Base-by-base conservation (phyloP, 176 grass and related monocot species). In the Ananas comosus region DNA sequence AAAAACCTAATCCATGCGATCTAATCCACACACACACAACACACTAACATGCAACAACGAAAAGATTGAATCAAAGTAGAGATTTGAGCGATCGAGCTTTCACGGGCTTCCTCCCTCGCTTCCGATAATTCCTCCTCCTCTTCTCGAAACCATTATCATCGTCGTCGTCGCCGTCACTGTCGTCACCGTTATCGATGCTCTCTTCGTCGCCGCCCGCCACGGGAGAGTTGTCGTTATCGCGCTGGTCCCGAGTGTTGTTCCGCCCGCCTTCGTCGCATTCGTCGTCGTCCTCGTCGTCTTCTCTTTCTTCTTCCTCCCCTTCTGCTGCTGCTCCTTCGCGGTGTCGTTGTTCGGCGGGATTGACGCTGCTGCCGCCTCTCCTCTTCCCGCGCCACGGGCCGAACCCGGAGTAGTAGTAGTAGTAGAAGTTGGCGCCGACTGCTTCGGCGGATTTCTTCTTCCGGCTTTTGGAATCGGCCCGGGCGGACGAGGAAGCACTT, bases 11-110 rank as follows among this genome's bases (percentile, higher is more conserved):
- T 42, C 33, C 33, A 42, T 42, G 6, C 33, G 33, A 42, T 42
- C 33, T 42, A 42, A 42, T 42, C 33, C 33, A 42, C 33, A 42
- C 33, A 33, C 29, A 33, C 29, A 7, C 33, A 42, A 42, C 33
- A 42, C 33, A 42, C 33, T 27, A 42, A 7, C 33, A 42, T 42
- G 33, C 33, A 42, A 33, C 29, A 33, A 33, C 5, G 5, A 42
- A 8, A 42, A 42, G 4, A 42, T 7, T 7, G 33, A 42, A 67
- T 59, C 18, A 83, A 73, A 84, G 79, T 74, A 84, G 24, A 0
- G 85, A 88, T n/a, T 78, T 88, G 69, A 88, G 81, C 48, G 81
- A 84, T 29, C 81, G 70, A 17, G 81, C 78, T 53, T 88, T 84
- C 61, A 84, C 71, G 0, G 86, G 81, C 67, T 88, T 88, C 78